A percentile compares a stretch with the other conserved stretches of the same genome.
phyloP scores from a whole-genome alignment of 2,329 filamentous ascomycete species.

The Monilinia aucupariae region DNA sequence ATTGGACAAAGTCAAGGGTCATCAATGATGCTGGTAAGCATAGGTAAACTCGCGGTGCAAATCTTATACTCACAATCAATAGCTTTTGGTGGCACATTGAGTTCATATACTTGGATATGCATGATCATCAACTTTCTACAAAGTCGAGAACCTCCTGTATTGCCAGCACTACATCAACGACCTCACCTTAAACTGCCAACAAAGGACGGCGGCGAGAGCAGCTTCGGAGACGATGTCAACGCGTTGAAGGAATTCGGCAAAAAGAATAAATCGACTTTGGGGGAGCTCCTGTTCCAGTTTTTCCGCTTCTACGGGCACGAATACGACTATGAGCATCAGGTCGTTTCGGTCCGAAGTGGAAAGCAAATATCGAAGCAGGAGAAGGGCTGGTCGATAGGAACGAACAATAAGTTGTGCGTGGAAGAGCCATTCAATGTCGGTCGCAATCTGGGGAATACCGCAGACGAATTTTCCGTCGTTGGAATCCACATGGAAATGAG shows the following conservation, averaged over 20 bases:
- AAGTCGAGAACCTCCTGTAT: slow-evolving; percentile 72
- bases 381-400: slow-evolving; percentile 78
- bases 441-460: slow-evolving; percentile 91
- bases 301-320: slow-evolving; percentile 94
- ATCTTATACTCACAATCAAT: slow-evolving; percentile 23
- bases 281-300: slow-evolving; percentile 87
- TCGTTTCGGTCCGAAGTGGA: slow-evolving; percentile 79
- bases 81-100: slow-evolving; percentile 91
- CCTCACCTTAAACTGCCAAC: slow-evolving; percentile 56
- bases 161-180: slow-evolving; percentile 78
- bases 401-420: slow-evolving; percentile 83
- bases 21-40: slow-evolving; percentile 90
- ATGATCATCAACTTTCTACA: slow-evolving; percentile 96
- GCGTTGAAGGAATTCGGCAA: slow-evolving; percentile 68
- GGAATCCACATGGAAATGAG: slow-evolving; percentile 87
- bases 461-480: slow-evolving; percentile 88
- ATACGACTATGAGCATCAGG: slow-evolving; percentile 79
- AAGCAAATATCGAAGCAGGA: slow-evolving; percentile 72
- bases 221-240: slow-evolving; percentile 82
- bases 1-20: slow-evolving; percentile 90
- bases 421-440: slow-evolving; percentile 92
- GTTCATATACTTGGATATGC: slow-evolving; percentile 99
- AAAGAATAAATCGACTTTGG: slow-evolving; percentile 75
- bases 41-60: slow-evolving; percentile 36
- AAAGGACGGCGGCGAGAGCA: slow-evolving; percentile 61